Percentiles rank a stretch among this genome's conserved stretches.
Conservation (phyloP, 805 yeast species). For the Metschnikowia kofuensis region DNA sequence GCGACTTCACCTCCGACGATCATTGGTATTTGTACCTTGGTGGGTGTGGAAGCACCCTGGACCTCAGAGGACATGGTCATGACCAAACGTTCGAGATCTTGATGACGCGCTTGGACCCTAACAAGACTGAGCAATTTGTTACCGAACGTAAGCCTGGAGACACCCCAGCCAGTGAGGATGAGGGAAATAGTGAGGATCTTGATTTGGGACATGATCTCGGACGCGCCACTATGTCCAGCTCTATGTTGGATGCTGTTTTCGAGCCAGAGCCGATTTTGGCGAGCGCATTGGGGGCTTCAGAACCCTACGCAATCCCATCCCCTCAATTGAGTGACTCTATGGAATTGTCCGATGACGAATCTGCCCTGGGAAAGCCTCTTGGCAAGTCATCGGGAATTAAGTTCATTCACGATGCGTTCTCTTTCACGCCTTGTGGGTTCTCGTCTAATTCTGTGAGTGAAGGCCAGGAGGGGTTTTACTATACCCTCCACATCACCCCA, state of each 20-base stretch:
- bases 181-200: conserved; percentile 43
- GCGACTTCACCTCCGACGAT: conserved; percentile 67
- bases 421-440: conserved; percentile 92
- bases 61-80: conserved; percentile 3
- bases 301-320: conserved; percentile 27
- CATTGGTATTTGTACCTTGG: conserved; percentile 90
- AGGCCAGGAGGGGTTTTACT: conserved; percentile 47
- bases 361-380: background rate
- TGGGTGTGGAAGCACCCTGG: conserved; percentile 29
- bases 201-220: conserved; percentile 84
- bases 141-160: conserved; percentile 48
- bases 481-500: conserved; percentile 92
- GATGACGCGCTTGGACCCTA: conserved; percentile 78
- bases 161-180: conserved; percentile 22
- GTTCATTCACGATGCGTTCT: conserved; percentile 78
- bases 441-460: conserved; percentile 80
- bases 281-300: background rate
- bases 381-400: conserved; percentile 13
- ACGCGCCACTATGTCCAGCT: conserved; percentile 55
- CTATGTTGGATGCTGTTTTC: conserved; percentile 63
- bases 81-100: conserved; percentile 85
- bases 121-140: conserved; percentile 55
- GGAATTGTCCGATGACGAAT: conserved; percentile 22
- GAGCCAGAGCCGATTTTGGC: conserved; percentile 4
- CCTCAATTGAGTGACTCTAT: conserved; percentile 30